Base-by-base conservation (phyloP, 805 yeast species). In the Cyberlindnera subsufficiens region DNA sequence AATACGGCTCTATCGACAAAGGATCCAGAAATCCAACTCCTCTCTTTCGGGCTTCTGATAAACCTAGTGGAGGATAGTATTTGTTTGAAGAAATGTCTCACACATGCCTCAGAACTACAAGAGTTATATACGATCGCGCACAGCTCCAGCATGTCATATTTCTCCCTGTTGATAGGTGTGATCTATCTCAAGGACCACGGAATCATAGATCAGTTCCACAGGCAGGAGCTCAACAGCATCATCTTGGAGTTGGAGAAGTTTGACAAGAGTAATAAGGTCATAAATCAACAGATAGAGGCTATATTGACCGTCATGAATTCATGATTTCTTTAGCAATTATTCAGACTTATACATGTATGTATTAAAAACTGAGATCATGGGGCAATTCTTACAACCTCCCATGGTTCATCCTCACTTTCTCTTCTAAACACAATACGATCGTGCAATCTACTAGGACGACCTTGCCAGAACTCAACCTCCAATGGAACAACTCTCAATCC, bases 401-500 rank as follows among this genome's bases (percentile, higher is more conserved):
- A 90, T 29, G 70, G 65, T 1, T 62, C 69, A 13, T 66, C 70
- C 15, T 67, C 74, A 8, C 60, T 51, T 19, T 75, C 77, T 60
- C 95, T 72, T 47, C 75, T 73, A 64, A 74, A 90, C 13, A 81
- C 77, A 39, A 90, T 70, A 53, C 99, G 77, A 63, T 93, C 99
- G 63, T 93, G 99, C 40, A 91, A 69, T 61, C 99, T 77, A 58
- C 86, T 82, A 46, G 75, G 72, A 50, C 99, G 79, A 15, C 99
- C 99, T 67, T 93, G 99, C 97, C 98, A 93, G 59, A 91, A 93
- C 66, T 93, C 99, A 51, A 91, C 75, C 59, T 88, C 96, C 37
- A 86, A 66, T 5, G 99, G 99, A 34, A 84, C 79, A 15, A 93
- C 72, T 57, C 96, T 74, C 39, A 93, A 60, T 0, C 99, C 99